phyloP scores from a whole-genome alignment of 306 rosid genomes.

The Trichosanthes cucumerina region DNA sequence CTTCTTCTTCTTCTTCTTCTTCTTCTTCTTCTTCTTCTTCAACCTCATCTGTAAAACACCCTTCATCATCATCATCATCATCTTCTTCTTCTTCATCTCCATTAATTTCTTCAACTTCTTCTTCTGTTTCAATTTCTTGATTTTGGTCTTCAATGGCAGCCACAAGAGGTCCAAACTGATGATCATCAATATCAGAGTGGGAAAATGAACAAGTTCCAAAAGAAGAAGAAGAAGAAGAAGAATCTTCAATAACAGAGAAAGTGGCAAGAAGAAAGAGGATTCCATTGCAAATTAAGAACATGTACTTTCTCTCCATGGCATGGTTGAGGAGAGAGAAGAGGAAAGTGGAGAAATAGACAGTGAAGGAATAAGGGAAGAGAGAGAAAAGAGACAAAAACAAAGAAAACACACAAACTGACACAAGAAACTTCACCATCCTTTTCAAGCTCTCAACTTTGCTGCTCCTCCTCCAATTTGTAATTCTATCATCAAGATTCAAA shows the following conservation, averaged over 20 bases:
- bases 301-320: conserved; percentile 49
- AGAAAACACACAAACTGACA: not conserved
- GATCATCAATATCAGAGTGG: not conserved
- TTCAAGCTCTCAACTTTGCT: not conserved
- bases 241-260: conserved; percentile 12
- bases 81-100: not conserved
- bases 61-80: not conserved
- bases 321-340: conserved; percentile 39
- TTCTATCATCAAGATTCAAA: not conserved
- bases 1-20: conserved; percentile 18
- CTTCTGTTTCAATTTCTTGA: not conserved
- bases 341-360: conserved; percentile 37
- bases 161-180: not conserved
- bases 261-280: conserved; percentile 53
- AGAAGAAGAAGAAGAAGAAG: not conserved
- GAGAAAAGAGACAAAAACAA: conserved; percentile 21
- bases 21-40: conserved; percentile 14
- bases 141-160: conserved; percentile 12
- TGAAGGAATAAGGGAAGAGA: conserved; percentile 35
- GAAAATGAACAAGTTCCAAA: not conserved
- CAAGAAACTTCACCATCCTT: not conserved
- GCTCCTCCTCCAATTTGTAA: not conserved
- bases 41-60: conserved; percentile 1
- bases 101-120: not conserved
- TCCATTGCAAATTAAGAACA: conserved; percentile 60